Evolutionary conservation across 257 asterid genomes (phyloP).

Genomic region (Nicotiana undulata): DNA sequence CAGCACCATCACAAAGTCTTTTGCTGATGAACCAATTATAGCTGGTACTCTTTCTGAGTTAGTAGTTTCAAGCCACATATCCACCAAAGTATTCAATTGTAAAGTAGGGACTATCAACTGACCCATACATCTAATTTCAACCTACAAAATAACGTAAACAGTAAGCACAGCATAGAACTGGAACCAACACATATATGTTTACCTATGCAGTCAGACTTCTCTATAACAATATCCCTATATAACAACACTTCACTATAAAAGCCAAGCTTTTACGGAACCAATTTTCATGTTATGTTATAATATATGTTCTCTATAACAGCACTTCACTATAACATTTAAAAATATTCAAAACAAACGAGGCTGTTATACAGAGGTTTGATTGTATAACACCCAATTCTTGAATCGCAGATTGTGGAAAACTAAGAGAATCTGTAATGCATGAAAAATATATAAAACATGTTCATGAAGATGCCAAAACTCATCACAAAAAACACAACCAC

Average conservation of each 20-base stretch:
- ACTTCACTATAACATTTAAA: too few relatives aligned
- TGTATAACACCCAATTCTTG: not conserved
- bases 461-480: not conserved
- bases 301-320: too few relatives aligned
- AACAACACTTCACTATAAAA: too few relatives aligned
- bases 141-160: constrained; percentile 24
- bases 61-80: constrained; percentile 49
- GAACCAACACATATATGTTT: constrained; percentile 1
- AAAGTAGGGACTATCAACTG: constrained; percentile 38
- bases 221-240: too few relatives aligned
- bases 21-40: constrained; percentile 51
- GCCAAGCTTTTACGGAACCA: too few relatives aligned
- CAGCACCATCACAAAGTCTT: constrained; percentile 70
- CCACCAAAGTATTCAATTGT: constrained; percentile 35
- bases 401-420: not conserved
- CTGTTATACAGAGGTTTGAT: too few relatives aligned
- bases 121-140: constrained; percentile 61
- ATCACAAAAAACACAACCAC: not conserved
- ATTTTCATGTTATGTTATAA: too few relatives aligned
- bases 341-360: too few relatives aligned
- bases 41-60: constrained; percentile 33
- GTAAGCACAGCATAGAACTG: not conserved
- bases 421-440: not conserved
- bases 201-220: too few relatives aligned
- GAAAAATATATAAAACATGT: not conserved